Evolutionary conservation across 108 stramenopile genomes (phyloP), one percentile per base, ranked within the genome.

Genomic region (Stephanodiscus triporus): DNA sequence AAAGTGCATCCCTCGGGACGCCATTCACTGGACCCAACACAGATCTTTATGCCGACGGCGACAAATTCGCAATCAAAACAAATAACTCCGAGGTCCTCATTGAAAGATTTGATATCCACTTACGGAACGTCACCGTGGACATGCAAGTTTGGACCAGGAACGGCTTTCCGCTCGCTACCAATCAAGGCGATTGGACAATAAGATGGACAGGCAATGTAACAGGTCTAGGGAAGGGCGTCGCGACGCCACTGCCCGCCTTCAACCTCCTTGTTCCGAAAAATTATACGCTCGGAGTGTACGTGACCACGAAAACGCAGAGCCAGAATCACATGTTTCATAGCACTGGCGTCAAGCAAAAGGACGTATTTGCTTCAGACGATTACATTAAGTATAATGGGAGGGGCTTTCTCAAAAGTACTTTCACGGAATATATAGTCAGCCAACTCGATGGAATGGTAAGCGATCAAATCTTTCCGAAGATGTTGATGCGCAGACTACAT

Each of bases 391-490:
- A 32, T 57, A n/a, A 27, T 27, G 29, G 10, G 56, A 57, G 26
- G 56, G 56, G 27, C 16, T 32, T 3, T 57, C 30, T 14, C 2
- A 6, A 30, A n/a, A n/a, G 8, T 57, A 32, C 27, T 29, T 34
- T 32, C 56, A 57, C 56, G 10, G 5, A 2, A 2, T 30, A 6
- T 57, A 34, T 30, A 57, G 2, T 5, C 0, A n/a, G 2, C 56
- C 56, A 57, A 57, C 56, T 11, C 13, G 10, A 32, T 57, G 56
- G 56, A 57, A 57, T 27, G 56, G 56, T 57, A 30, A 57, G 56
- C 32, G 3, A 3, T 17, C 14, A 45, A 16, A 2, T 17, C 14
- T n/a, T n/a, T 1, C 16, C 43, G 4, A 16, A 45, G 43, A 45
- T 14, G 43, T 40, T n/a, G n/a, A n/a, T n/a, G n/a, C n/a, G n/a